Base-by-base conservation (phyloP, 169 alveolate species). In the Neospora caninum region DNA sequence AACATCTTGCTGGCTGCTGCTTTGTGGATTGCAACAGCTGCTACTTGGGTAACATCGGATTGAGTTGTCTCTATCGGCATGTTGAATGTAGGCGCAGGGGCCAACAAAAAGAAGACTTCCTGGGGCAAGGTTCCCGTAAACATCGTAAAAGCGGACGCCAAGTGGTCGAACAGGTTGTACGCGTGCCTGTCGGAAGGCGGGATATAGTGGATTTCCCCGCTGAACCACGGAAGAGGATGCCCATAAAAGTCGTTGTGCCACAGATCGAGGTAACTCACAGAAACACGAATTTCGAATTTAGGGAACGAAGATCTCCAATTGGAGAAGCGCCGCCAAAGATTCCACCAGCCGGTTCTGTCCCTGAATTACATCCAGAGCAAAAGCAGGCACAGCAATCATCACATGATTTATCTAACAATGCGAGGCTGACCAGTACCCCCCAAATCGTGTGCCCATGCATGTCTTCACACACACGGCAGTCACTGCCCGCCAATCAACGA, bases 51-150 rank as follows among this genome's bases (percentile, higher is more conserved):
- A 49, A 49, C 58, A 22, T 13, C 18, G 58, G 58, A 49, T 13
- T 13, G 18, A 13, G 27, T 13, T 49, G 9, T 49, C 58, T 70
- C 42, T 36, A 70, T 1, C 16, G 39, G 83, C 42, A 10, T 16
- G 39, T 70, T 70, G 83, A 70, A 70, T n/a, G 83, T 70, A 16
- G 83, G 83, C 39, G 83, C 34, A 31, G 83, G 83, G 83, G 39
- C 83, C 25, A 70, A 36, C 34, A 70, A 0, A n/a, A 70, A 20
- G 42, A 36, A n/a, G 18, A 70, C 83, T 31, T 70, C 83, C 83
- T 70, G 34, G 18, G 6, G 10, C 34, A 31, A 16, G 34, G 16
- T 0, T 31, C 39, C 39, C 39, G 83, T 20, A 36, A 16, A 16
- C 10, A 27, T 10, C 42, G 83, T 31, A 36, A 70, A 70, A 36